A percentile compares a stretch with the other conserved stretches of the same genome.
Evolutionary conservation across 192 early-diverging fungal genomes (phyloP).

Genomic region (Haplosporangium gracile): DNA sequence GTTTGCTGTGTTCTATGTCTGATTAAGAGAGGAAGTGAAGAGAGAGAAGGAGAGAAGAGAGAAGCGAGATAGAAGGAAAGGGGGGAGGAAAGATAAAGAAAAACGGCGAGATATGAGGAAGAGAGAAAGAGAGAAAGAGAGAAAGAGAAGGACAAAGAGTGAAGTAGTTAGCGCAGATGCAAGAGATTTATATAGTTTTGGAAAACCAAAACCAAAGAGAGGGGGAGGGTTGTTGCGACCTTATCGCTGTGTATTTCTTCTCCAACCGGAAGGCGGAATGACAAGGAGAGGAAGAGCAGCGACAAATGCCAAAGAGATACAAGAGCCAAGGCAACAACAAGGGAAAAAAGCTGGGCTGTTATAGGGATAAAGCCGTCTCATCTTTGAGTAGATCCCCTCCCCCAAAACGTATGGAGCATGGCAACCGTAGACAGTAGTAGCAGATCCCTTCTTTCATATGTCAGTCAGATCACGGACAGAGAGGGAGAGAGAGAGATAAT

Average conservation of each 20-base stretch:
- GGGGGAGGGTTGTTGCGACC: neutral
- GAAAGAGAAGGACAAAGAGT: neutral
- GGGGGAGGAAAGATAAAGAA: neutral
- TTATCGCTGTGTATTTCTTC: neutral
- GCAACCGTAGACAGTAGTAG: neutral
- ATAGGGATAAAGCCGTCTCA: neutral
- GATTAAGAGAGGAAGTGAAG: neutral
- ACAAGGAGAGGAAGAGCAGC: neutral
- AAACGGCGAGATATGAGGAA: neutral
- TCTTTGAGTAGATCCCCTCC: neutral
- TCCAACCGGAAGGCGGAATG: neutral
- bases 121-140: neutral
- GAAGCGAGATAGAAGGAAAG: neutral
- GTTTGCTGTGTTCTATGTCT: slow-evolving; percentile 4
- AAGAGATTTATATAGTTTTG: neutral
- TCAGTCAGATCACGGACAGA: neutral
- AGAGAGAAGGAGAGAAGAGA: too few relatives aligned
- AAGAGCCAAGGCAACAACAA: neutral
- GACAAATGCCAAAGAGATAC: neutral
- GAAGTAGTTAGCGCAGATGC: neutral
- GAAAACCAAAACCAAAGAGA: neutral
- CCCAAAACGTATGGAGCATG: neutral
- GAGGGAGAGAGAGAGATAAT: neutral
- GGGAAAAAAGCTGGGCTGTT: neutral
- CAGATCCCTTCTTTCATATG: neutral